A percentile compares a stretch with the other conserved stretches of the same genome.
Evolutionary conservation across 345 rosid genomes (phyloP).

Genomic region (Hibiscus tridactylites): DNA sequence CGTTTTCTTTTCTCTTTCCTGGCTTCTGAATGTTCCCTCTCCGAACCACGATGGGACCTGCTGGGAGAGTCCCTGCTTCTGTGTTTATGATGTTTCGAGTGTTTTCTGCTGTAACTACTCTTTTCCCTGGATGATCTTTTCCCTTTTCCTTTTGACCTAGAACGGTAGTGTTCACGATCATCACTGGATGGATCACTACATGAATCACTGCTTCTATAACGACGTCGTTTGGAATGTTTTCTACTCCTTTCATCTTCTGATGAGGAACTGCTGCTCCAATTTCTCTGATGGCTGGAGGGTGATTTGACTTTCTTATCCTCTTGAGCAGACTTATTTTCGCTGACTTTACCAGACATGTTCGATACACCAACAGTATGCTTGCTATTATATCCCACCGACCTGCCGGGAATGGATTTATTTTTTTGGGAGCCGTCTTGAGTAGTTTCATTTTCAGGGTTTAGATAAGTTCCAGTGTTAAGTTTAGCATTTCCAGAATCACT

Average conservation of each 20-base stretch:
- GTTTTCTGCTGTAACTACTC: slow-evolving; percentile 56
- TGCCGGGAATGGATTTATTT: slow-evolving; percentile 9
- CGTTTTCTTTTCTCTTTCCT: slow-evolving; percentile 39
- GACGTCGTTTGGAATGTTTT: slow-evolving; percentile 31
- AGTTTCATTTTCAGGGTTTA: slow-evolving; percentile 13
- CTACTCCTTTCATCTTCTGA: slow-evolving; percentile 58
- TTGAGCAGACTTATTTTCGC: slow-evolving; percentile 10
- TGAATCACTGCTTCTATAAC: slow-evolving; percentile 41
- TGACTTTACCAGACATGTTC: slow-evolving; percentile 14
- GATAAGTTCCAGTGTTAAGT: background rate
- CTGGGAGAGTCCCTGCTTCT: slow-evolving; percentile 34
- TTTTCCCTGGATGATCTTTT: slow-evolving; percentile 48
- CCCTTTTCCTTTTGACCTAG: slow-evolving; percentile 51
- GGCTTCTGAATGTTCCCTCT: slow-evolving; percentile 26
- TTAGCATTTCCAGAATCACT: slow-evolving; percentile 14
- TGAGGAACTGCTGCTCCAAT: slow-evolving; percentile 28
- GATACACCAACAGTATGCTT: slow-evolving; percentile 13
- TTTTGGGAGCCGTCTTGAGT: slow-evolving; percentile 20
- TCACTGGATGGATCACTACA: slow-evolving; percentile 50
- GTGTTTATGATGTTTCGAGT: slow-evolving; percentile 43
- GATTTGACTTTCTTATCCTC: slow-evolving; percentile 30
- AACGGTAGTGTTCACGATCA: slow-evolving; percentile 29
- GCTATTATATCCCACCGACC: slow-evolving; percentile 8
- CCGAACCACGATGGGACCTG: slow-evolving; percentile 30
- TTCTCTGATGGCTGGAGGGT: slow-evolving; percentile 14